A percentile compares a stretch with the other conserved stretches of the same genome.
Conservation (phyloP, 139 green algal species). For the Desmodesmus armatus region DNA sequence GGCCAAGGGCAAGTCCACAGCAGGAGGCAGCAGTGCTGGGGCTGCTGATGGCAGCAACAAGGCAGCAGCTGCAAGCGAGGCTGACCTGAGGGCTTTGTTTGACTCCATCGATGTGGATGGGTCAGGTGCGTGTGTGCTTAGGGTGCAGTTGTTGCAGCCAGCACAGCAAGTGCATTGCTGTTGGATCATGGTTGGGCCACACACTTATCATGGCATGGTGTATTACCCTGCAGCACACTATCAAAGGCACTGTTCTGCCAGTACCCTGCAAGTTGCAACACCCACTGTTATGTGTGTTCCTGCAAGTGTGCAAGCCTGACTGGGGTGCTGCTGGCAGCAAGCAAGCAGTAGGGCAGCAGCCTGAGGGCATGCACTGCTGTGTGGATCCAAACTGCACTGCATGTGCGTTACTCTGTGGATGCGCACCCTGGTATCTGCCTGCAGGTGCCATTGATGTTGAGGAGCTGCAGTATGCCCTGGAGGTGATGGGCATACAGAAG, state of each 20-base stretch:
- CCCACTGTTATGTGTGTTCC: neutral
- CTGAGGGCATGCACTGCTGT: too few relatives aligned
- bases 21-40: neutral
- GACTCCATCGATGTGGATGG: constrained; percentile 59
- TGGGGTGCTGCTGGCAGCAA: too few relatives aligned
- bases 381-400: too few relatives aligned
- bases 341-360: neutral
- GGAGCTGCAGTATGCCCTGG: constrained; percentile 59
- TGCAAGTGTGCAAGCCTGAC: too few relatives aligned
- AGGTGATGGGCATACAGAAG: constrained; percentile 59
- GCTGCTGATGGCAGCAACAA: neutral
- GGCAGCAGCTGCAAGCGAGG: constrained; percentile 38
- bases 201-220: too few relatives aligned
- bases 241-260: too few relatives aligned
- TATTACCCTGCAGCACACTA: too few relatives aligned
- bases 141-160: neutral
- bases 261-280: neutral
- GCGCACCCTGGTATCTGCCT: neutral
- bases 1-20: neutral
- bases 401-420: neutral
- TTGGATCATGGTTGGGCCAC: too few relatives aligned
- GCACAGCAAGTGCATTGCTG: neutral
- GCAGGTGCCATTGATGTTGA: constrained; percentile 62
- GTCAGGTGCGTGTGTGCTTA: constrained; percentile 39
- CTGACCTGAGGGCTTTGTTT: constrained; percentile 59